Percentiles rank a stretch among this genome's conserved stretches.
These are phyloP conservation scores for Penicillium sp. DNA, from an alignment of 2,329 filamentous ascomycete species.

Conservation along the genomic window DNA sequence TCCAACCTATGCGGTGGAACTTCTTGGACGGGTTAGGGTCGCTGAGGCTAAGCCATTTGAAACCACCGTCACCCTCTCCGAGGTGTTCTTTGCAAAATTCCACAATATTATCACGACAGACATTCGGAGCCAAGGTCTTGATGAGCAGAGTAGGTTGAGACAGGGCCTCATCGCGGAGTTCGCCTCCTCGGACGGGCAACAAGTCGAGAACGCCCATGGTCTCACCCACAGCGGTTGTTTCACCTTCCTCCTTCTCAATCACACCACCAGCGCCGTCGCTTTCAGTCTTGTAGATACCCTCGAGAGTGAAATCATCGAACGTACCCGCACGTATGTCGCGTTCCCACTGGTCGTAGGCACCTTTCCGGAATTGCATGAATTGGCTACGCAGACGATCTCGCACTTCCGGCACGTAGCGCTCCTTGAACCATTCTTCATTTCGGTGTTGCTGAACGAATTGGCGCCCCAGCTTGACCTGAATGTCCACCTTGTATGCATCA, in stretches of 20 bases:
- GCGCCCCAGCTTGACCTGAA: slow-evolving; percentile 75
- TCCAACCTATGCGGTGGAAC: slow-evolving; percentile 97
- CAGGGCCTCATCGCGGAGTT: slow-evolving; percentile 84
- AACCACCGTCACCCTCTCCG: slow-evolving; percentile 85
- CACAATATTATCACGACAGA: slow-evolving; percentile 90
- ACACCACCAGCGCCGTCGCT: slow-evolving; percentile 82
- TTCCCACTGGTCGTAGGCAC: slow-evolving; percentile 83
- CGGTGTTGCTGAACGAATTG: slow-evolving; percentile 90
- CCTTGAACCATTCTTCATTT: slow-evolving; percentile 95
- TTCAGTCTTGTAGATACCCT: slow-evolving; percentile 91
- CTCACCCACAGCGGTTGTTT: slow-evolving; percentile 87
- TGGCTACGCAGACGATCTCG: slow-evolving; percentile 72
- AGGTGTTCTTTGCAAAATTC: slow-evolving; percentile 92
- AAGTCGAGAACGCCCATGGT: slow-evolving; percentile 90
- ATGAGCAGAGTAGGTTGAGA: slow-evolving; percentile 91
- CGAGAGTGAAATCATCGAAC: slow-evolving; percentile 92
- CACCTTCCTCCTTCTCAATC: slow-evolving; percentile 92
- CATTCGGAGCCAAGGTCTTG: slow-evolving; percentile 96
- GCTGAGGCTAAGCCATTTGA: slow-evolving; percentile 92
- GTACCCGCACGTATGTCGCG: slow-evolving; percentile 78
- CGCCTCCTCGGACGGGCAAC: slow-evolving; percentile 77
- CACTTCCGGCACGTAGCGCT: slow-evolving; percentile 85
- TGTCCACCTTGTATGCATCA: slow-evolving; percentile 65
- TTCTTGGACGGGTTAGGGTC: slow-evolving; percentile 97
- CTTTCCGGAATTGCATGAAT: slow-evolving; percentile 76